Percentiles rank a stretch among this genome's conserved stretches.
Evolutionary conservation across 176 grass and related monocot species (phyloP).

Genomic region (Saccharum officinarum): DNA sequence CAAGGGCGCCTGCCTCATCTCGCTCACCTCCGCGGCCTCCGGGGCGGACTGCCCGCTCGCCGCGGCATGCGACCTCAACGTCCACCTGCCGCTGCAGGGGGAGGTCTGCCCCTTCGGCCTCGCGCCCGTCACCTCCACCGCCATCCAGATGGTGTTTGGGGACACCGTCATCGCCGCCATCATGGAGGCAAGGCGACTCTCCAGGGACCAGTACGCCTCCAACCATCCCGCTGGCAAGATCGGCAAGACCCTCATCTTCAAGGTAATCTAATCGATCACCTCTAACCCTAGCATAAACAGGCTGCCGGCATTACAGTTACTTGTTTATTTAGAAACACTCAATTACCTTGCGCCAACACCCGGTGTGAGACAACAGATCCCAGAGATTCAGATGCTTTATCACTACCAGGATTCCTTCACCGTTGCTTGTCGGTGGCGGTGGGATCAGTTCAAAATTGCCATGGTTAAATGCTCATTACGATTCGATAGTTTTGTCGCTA

Average conservation of each 20-base stretch:
- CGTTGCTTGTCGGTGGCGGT: constrained; percentile 1
- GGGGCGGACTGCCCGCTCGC: constrained; percentile 60
- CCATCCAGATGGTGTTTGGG: constrained; percentile 91
- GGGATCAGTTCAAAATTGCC: not conserved
- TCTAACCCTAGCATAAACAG: not conserved
- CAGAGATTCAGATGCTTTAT: constrained; percentile 3
- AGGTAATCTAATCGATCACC: constrained; percentile 43
- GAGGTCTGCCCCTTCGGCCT: constrained; percentile 94
- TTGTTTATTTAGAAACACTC: not conserved
- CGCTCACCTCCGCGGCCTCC: constrained; percentile 67
- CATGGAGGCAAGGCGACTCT: constrained; percentile 67
- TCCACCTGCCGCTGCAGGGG: constrained; percentile 93
- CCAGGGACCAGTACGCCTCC: constrained; percentile 72
- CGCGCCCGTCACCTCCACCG: constrained; percentile 83
- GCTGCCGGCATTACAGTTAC: not conserved
- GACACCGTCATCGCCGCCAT: constrained; percentile 84
- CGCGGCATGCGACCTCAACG: constrained; percentile 73
- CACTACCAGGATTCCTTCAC: not conserved
- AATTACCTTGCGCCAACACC: not conserved
- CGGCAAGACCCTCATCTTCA: constrained; percentile 94
- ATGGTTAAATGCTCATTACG: not conserved
- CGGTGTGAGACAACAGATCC: constrained; percentile 28
- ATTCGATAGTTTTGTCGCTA: not conserved
- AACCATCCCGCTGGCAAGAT: constrained; percentile 99
- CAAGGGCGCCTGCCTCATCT: constrained; percentile 75